Evolutionary conservation across 768 basidiomycete genomes (phyloP).

Genomic region (Trametes cinnabarina): DNA sequence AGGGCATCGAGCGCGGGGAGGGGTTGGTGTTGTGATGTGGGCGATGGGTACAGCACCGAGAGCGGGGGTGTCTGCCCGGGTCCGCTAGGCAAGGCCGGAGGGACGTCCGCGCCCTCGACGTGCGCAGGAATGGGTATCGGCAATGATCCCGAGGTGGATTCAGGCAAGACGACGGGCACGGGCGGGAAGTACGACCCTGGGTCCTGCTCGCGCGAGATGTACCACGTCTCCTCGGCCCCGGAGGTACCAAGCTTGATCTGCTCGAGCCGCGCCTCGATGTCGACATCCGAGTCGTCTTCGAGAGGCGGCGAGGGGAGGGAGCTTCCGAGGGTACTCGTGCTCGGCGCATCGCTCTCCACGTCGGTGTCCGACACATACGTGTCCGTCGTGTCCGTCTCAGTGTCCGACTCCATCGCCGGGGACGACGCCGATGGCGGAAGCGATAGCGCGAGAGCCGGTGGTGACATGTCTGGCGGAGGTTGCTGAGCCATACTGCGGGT

Average conservation of each 20-base stretch:
- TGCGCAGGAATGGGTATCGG: conserved; percentile 1
- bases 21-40: neutral
- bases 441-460: conserved; percentile 18
- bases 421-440: neutral
- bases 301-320: conserved; percentile 18
- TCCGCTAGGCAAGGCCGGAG: neutral
- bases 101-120: neutral
- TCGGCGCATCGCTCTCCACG: conserved; percentile 26
- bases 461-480: conserved; percentile 5
- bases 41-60: conserved; percentile 18
- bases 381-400: conserved; percentile 18
- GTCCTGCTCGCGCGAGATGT: neutral
- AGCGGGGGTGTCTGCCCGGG: conserved; percentile 26
- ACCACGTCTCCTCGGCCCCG: neutral
- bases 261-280: conserved; percentile 3
- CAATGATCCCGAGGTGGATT: neutral
- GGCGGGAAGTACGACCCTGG: conserved; percentile 25
- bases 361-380: conserved; percentile 24
- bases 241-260: conserved; percentile 1
- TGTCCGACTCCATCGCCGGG: conserved; percentile 7
- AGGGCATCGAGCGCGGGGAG: neutral
- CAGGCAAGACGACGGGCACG: neutral
- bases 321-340: conserved; percentile 23
- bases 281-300: neutral
- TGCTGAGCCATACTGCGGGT: neutral